A percentile compares a stretch with the other conserved stretches of the same genome.
These are phyloP conservation scores for Sphaerulina vaccinii DNA, from an alignment of 2,329 filamentous ascomycete genomes.

Conservation along the genomic window DNA sequence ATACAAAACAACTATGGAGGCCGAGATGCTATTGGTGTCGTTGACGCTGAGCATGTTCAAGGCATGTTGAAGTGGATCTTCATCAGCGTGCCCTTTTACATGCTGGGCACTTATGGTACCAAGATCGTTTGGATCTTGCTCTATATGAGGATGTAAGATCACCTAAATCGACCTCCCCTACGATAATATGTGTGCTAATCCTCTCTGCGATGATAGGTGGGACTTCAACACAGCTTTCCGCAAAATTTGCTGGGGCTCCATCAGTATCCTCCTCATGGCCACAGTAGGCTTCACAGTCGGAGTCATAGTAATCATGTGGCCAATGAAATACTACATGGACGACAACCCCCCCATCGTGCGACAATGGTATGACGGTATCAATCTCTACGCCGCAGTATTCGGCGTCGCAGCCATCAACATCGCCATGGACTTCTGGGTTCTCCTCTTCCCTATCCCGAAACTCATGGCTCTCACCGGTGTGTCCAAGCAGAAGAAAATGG, in stretches of 20 bases:
- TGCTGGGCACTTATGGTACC: conserved; percentile 11
- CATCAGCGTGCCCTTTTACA: conserved; percentile 19
- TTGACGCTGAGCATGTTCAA: conserved; percentile 2
- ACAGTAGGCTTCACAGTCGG: conserved; percentile 10
- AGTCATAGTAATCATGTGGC: conserved; percentile 11
- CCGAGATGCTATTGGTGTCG: conserved; percentile 12
- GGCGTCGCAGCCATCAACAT: conserved; percentile 16
- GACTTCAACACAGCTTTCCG: conserved; percentile 21
- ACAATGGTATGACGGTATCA: conserved; percentile 3
- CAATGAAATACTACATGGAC: conserved; percentile 13
- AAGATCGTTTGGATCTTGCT: conserved; percentile 18
- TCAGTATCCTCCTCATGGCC: background rate
- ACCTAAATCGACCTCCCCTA: background rate
- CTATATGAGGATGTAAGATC: conserved; percentile 16
- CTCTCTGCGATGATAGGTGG: conserved; percentile 5
- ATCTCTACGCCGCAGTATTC: conserved; percentile 8
- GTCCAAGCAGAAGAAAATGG: conserved; percentile 5
- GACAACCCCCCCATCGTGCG: conserved; percentile 14
- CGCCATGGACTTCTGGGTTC: conserved; percentile 13
- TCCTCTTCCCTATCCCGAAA: conserved; percentile 19
- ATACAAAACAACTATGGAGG: conserved; percentile 5
- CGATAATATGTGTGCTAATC: background rate
- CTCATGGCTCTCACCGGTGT: conserved; percentile 15
- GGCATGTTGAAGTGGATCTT: conserved; percentile 14
- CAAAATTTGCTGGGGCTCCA: conserved; percentile 16